A percentile compares a stretch with the other conserved stretches of the same genome.
phyloP scores from a whole-genome alignment of 768 basidiomycete genomes.

The Roridomyces roridus region DNA sequence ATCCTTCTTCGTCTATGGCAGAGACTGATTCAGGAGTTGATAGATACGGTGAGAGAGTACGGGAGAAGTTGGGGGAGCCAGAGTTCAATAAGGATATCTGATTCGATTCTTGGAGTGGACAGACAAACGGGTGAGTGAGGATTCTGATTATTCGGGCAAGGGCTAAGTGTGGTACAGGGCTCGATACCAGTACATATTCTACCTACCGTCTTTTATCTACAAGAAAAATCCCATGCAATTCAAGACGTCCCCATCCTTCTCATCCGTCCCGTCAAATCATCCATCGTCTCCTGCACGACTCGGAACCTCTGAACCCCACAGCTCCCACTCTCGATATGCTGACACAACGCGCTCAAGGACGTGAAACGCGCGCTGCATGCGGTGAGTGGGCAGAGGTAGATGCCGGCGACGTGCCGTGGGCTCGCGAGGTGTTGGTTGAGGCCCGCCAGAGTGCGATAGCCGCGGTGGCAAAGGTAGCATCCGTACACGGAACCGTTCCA shows the following conservation, averaged over 20 bases:
- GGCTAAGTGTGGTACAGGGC: not conserved
- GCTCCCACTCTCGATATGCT: constrained; percentile 68
- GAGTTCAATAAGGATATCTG: constrained; percentile 20
- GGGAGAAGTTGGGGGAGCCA: constrained; percentile 21
- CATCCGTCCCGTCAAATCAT: constrained; percentile 38
- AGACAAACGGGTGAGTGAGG: not conserved
- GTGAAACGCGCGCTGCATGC: constrained; percentile 50
- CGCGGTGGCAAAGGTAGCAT: constrained; percentile 65
- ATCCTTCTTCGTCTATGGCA: too few relatives aligned
- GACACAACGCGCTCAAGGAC: constrained; percentile 63
- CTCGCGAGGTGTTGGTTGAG: constrained; percentile 72
- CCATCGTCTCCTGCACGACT: constrained; percentile 45
- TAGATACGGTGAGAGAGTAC: constrained; percentile 20
- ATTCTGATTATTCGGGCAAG: too few relatives aligned
- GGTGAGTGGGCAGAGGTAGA: constrained; percentile 59
- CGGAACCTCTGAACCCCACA: constrained; percentile 66
- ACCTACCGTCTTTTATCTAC: too few relatives aligned
- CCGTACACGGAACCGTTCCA: constrained; percentile 61
- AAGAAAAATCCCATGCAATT: too few relatives aligned
- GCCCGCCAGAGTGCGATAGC: constrained; percentile 43
- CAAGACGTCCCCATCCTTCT: too few relatives aligned
- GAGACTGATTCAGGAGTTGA: too few relatives aligned
- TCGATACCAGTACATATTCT: too few relatives aligned
- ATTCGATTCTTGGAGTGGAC: not conserved
- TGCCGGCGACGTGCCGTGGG: constrained; percentile 58